These are phyloP conservation scores for Populus hybrid DNA, from an alignment of 441 rosid genomes.

Conservation along the genomic window DNA sequence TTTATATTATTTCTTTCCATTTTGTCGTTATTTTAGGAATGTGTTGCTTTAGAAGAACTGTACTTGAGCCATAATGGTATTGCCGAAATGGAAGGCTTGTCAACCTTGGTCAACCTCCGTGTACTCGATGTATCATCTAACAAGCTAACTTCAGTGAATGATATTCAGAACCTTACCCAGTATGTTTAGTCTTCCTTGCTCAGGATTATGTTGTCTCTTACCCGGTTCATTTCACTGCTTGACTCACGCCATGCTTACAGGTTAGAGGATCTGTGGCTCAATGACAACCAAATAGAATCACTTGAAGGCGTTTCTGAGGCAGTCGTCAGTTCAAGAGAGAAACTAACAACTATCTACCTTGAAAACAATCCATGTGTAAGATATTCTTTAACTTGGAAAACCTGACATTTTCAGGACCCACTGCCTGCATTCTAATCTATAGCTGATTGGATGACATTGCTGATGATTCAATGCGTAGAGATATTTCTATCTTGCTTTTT, in stretches of 20 bases:
- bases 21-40: slow-evolving; percentile 49
- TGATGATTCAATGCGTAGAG: not conserved
- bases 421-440: slow-evolving; percentile 9
- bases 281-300: slow-evolving; percentile 89
- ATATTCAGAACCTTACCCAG: slow-evolving; percentile 72
- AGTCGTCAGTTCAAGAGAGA: slow-evolving; percentile 73
- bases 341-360: slow-evolving; percentile 84
- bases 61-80: slow-evolving; percentile 98
- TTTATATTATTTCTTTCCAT: not conserved
- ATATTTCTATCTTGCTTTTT: slow-evolving; percentile 4
- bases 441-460: not conserved
- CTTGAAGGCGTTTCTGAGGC: slow-evolving; percentile 71
- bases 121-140: slow-evolving; percentile 87
- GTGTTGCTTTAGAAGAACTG: slow-evolving; percentile 84
- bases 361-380: too few species aligned
- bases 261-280: slow-evolving; percentile 95
- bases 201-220: not conserved
- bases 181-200: slow-evolving; percentile 20
- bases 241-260: slow-evolving; percentile 38
- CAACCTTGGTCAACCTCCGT: slow-evolving; percentile 63
- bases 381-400: slow-evolving; percentile 22
- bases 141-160: slow-evolving; percentile 72
- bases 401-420: not conserved
- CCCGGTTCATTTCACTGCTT: slow-evolving; percentile 14
- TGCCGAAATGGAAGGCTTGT: slow-evolving; percentile 85